Base-by-base conservation (phyloP, 306 rosid genomes). In the Ormosia emarginata region DNA sequence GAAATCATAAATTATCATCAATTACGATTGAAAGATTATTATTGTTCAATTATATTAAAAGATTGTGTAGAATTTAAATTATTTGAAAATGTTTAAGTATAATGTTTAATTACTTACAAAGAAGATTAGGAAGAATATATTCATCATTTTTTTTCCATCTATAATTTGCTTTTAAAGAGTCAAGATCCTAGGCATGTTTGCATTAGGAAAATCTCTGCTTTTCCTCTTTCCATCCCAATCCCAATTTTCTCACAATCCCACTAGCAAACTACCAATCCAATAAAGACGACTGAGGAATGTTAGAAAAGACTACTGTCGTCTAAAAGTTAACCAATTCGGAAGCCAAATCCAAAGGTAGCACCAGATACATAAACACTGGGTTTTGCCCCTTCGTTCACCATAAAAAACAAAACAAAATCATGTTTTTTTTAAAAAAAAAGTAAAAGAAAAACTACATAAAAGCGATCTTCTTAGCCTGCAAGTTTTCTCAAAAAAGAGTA, bases 291-390 rank as follows among this genome's bases (percentile, higher is more conserved):
- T 32, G 3, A 85, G 64, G 70, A 72, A 85, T 81, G 58, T 77
- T 68, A 53, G 71, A 55, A 81, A 50, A 61, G 66, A 53, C 37
- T 32, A 64, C 57, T 47, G 71, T 82, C 82, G 74, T 69, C 82
- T 3, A 7, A 81, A 70, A 57, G 53, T 55, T 11, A 43, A 17
- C 61, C 41, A 50, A 44, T 33, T 32, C 30, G 12, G 50, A 67
- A 33, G 59, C 15, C 30, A 34, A 69, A 33, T 3, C 15, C 30
- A 34, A 69, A 33, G 5, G 49, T 30, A 71, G 69, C 18, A 44
- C 85, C 59, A 12, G 13, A 59, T 14, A 24, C 61, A 15, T 15
- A 32, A 39, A 34, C 37, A 17, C 67, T 4, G 14, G 39, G 43
- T 43, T 68, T 67, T 29, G 15, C 29, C 75, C 9, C 39, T 6